Evolutionary conservation across 331 rosid genomes (phyloP), one percentile per base, ranked within the genome.

Genomic region (Cucumis variabilis): DNA sequence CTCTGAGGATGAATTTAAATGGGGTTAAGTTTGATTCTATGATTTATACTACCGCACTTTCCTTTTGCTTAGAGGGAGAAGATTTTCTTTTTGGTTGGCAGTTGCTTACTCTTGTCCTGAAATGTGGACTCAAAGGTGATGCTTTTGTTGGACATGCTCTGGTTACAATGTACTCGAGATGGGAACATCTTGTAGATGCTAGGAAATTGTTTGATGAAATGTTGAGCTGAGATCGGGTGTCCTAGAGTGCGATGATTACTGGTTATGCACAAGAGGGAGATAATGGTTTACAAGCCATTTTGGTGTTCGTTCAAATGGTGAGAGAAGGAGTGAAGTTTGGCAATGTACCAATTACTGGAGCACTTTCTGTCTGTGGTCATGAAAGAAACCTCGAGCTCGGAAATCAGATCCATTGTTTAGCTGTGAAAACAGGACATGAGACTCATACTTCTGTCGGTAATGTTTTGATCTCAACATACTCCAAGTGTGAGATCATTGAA

Each of bases 241-340:
- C 98, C 0, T 97, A 98, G 98, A 93, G 90, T 80, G 98, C 98
- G 11, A 94, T 94, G 89, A 60, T 95, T 58, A 95, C 98, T 0
- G 99, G 98, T 24, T 95, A 92, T 53, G 92, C 95, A 58, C 99
- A 97, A 90, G 94, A 91, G 83, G 94, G 96, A 88, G 92, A 90
- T 84, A 92, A 90, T 77, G 95, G 98, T 84, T 70, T 91, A 62
- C 94, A 94, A 86, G 95, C 96, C 1, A 83, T 90, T 90, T 87
- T 44, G 28, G 19, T 92, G 83, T 97, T 97, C 74, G 69, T 89
- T 72, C 88, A 91, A 84, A 91, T 95, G 98, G 92, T 93, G 62
- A 92, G 96, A 87, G 90, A 90, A 87, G 94, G 94, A 53, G 88
- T 90, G 93, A 87, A 81, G 67, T 88, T 92, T 74, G 99, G 95